phyloP scores from a whole-genome alignment of 768 basidiomycete species.

The Leccinum sublutescens region DNA sequence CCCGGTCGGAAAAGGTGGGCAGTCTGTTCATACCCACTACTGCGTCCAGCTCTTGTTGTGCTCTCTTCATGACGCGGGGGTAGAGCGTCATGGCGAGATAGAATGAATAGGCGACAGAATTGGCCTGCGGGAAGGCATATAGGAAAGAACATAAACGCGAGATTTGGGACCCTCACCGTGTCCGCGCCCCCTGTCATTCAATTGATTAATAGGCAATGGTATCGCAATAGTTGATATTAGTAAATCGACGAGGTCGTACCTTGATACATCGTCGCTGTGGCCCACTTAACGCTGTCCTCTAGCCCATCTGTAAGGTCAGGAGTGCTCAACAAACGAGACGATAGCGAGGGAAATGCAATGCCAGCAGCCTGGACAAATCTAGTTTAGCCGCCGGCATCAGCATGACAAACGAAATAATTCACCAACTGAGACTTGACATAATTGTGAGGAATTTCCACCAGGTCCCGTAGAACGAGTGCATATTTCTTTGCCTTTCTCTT shows the following conservation, averaged over 20 bases:
- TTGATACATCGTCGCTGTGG: slow-evolving; percentile 10
- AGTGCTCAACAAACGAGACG: slow-evolving; percentile 11
- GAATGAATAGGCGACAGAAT: slow-evolving; percentile 12
- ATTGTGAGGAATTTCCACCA: slow-evolving; percentile 12
- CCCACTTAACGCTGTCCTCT: slow-evolving; percentile 22
- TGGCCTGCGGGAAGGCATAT: slow-evolving; percentile 8
- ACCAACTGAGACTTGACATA: slow-evolving; percentile 20
- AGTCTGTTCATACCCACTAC: slow-evolving; percentile 24
- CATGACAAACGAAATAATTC: not conserved
- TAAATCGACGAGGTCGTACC: slow-evolving; percentile 2
- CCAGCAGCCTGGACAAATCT: slow-evolving; percentile 11
- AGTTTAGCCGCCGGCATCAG: not conserved
- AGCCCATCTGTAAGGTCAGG: slow-evolving; percentile 11
- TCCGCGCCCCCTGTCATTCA: slow-evolving; percentile 21
- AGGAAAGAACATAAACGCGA: not conserved
- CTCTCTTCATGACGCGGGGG: slow-evolving; percentile 27
- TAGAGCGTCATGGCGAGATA: slow-evolving; percentile 30
- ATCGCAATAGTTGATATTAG: not conserved
- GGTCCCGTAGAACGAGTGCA: slow-evolving; percentile 2
- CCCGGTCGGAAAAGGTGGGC: slow-evolving; percentile 26
- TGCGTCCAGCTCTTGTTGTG: slow-evolving; percentile 25
- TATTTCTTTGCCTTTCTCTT: slow-evolving; percentile 13
- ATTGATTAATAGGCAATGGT: not conserved
- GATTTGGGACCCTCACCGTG: slow-evolving; percentile 8
- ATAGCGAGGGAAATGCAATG: slow-evolving; percentile 14